Base-by-base conservation (phyloP, 305 asterid species). In the Andrographis paniculata region DNA sequence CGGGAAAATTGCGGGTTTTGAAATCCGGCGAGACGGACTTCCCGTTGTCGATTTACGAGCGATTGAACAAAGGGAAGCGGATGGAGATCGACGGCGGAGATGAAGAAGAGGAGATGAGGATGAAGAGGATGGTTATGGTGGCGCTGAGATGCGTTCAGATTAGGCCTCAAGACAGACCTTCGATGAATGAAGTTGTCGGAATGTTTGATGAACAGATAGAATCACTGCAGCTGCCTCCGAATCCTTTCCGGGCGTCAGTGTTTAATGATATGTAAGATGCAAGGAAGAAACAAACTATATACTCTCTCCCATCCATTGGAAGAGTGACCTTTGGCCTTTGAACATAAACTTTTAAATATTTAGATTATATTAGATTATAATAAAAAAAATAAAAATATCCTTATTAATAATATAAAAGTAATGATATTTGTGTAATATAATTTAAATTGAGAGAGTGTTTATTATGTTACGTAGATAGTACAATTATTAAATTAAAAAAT, bases 71-170 rank as follows among this genome's bases (percentile, higher is more conserved):
- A 31, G 75, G 73, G 23, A 53, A 50, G 27, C 67, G 60, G 12
- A 18, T 68, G 21, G 70, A 45, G 17, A 54, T 46, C 23, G 39
- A 52, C 58, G 50, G 42, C 16, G 66, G 6, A 17, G 59, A 23
- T 6, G 65, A 52, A 9, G 77, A 60, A 45, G 79, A 69, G 42
- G 38, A 28, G 30, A 69, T 18, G 49, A 55, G 69, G 75, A 56
- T 69, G 20, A 72, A 52, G 42, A 72, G 66, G 55, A 64, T 66
- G 78, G 46, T 69, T 9, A 16, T 64, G 14, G 72, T 50, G 9
- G 79, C 43, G 4, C 14, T 76, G 40, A 68, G 75, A 70, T 76
- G 84, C 60, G 67, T 76, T 53, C 84, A 70, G 42, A 53, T 59
- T 36, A 64, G 30, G 54, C 50, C 71, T 5, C 59, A 31, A 2